These are phyloP conservation scores for Populus nigra DNA, from an alignment of 345 rosid species.

Conservation along the genomic window DNA sequence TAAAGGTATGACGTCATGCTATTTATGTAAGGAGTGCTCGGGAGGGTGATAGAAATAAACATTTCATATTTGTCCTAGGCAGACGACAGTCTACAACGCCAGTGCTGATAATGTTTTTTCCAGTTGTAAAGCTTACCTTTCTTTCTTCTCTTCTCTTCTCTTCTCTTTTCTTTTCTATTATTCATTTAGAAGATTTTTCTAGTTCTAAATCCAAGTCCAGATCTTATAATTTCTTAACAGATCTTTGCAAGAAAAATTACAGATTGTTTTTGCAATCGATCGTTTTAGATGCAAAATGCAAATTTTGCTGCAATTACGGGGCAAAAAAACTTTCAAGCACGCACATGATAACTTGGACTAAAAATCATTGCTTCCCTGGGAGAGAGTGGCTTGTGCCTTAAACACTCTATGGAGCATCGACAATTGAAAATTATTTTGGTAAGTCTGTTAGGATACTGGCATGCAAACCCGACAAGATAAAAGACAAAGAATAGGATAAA, in stretches of 20 bases:
- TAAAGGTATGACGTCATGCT: too few species aligned
- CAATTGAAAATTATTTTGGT: background rate
- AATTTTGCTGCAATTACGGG: background rate
- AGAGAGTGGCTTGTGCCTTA: background rate
- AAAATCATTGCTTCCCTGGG: background rate
- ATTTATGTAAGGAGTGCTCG: too few species aligned
- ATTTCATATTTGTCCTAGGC: background rate
- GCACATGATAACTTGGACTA: too few species aligned
- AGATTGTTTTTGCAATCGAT: background rate
- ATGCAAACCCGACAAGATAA: too few species aligned
- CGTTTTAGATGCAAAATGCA: background rate
- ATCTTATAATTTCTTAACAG: background rate
- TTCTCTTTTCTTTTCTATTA: background rate
- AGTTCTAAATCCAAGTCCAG: background rate
- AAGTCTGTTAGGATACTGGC: too few species aligned
- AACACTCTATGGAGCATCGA: background rate
- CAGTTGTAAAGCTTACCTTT: background rate
- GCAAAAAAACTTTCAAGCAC: background rate
- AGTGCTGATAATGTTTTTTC: background rate
- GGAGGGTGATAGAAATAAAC: background rate
- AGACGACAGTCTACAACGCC: background rate
- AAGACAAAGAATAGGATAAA: too few species aligned
- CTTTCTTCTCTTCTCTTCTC: background rate
- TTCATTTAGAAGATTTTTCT: background rate
- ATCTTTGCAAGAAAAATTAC: too few species aligned